These are phyloP conservation scores for Salix arbutifolia DNA, from an alignment of 345 rosid genomes.

Conservation along the genomic window DNA sequence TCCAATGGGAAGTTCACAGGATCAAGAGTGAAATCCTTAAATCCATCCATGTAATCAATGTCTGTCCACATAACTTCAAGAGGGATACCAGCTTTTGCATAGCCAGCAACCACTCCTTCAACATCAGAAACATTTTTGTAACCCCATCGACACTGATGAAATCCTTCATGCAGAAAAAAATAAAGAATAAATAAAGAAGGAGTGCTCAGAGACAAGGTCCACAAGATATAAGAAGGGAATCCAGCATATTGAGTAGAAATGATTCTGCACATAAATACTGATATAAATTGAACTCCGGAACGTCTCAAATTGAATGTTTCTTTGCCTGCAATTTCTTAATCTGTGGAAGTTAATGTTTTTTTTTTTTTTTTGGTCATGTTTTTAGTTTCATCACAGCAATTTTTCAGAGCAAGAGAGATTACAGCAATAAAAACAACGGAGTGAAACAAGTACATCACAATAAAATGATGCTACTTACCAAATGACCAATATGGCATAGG, in stretches of 20 bases:
- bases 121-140: slow-evolving; percentile 61
- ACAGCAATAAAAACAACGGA: neutral
- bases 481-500: slow-evolving; percentile 88
- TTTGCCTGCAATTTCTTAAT: too few relatives aligned
- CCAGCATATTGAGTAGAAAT: too few relatives aligned
- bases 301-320: too few relatives aligned
- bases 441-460: neutral
- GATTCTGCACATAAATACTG: too few relatives aligned
- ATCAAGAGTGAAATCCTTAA: slow-evolving; percentile 18
- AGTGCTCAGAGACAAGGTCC: too few relatives aligned
- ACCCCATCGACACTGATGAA: slow-evolving; percentile 70
- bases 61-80: slow-evolving; percentile 85
- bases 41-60: slow-evolving; percentile 61
- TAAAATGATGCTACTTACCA: slow-evolving; percentile 26
- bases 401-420: neutral
- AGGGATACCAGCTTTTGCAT: slow-evolving; percentile 64
- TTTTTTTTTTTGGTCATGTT: too few relatives aligned
- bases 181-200: too few relatives aligned
- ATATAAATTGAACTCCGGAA: too few relatives aligned
- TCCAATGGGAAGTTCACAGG: slow-evolving; percentile 16
- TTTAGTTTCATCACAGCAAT: neutral
- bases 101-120: slow-evolving; percentile 56
- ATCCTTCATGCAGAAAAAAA: slow-evolving; percentile 32
- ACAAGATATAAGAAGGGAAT: too few relatives aligned
- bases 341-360: too few relatives aligned